Percentiles rank a stretch among this genome's conserved stretches.
Conservation (phyloP, 2,329 filamentous ascomycete genomes). For the Macrophomina phaseolina region DNA sequence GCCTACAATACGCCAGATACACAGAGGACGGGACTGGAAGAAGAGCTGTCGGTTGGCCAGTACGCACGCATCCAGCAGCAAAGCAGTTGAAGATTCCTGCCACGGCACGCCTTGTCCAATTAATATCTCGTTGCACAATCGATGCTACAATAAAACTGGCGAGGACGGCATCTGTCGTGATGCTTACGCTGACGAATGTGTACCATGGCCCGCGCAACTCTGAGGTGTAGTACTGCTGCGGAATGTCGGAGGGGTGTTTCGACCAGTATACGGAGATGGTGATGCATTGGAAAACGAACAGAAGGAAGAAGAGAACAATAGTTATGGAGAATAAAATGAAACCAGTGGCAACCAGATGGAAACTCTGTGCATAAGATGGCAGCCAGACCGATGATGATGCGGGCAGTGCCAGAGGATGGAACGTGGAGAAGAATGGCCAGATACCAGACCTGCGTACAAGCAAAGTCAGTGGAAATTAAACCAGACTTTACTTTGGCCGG, state of each 20-base stretch:
- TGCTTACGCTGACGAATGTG: conserved; percentile 3
- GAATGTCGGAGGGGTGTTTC: background rate
- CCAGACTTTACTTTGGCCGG: too few relatives aligned
- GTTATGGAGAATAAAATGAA: background rate
- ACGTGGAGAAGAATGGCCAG: conserved; percentile 19
- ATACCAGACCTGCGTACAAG: conserved; percentile 3
- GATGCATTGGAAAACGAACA: conserved; percentile 20
- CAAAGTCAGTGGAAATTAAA: background rate
- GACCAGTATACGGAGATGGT: conserved; percentile 21
- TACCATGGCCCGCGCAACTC: background rate
- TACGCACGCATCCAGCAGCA: background rate
- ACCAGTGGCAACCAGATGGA: background rate
- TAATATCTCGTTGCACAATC: background rate
- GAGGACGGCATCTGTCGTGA: background rate
- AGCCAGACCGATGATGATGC: conserved; percentile 1
- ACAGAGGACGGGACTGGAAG: background rate
- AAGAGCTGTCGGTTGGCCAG: background rate
- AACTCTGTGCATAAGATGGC: background rate
- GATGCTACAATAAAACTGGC: background rate
- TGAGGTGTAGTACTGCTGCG: background rate
- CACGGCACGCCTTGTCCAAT: background rate
- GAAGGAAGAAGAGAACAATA: conserved; percentile 13
- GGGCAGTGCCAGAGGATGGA: background rate
- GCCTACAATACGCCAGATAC: background rate
- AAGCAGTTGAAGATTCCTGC: background rate